Conservation (phyloP, 176 grass and related monocot genomes). For the Musa acuminata region DNA sequence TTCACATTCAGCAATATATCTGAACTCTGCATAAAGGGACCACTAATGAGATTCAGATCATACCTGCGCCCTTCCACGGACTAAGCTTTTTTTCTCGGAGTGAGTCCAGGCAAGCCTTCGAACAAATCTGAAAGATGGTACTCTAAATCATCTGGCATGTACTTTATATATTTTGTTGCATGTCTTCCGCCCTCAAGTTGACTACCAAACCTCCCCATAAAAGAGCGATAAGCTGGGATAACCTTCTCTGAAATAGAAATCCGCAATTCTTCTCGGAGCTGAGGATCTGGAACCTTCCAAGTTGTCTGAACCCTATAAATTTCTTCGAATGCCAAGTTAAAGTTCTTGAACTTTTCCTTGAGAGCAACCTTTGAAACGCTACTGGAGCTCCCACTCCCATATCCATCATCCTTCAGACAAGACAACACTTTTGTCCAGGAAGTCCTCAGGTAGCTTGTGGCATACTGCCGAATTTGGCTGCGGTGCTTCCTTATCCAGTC, state of each 20-base stretch:
- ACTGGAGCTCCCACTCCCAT: conserved; percentile 53
- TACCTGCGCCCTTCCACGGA: background rate
- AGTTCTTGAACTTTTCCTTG: conserved; percentile 90
- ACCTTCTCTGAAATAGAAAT: conserved; percentile 94
- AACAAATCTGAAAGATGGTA: conserved; percentile 73
- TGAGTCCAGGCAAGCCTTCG: conserved; percentile 58
- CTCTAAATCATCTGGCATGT: conserved; percentile 81
- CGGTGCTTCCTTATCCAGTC: conserved; percentile 65
- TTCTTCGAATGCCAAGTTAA: conserved; percentile 89
- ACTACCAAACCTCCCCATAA: conserved; percentile 72
- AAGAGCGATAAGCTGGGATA: conserved; percentile 89
- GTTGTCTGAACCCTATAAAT: conserved; percentile 68
- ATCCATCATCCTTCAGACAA: conserved; percentile 76
- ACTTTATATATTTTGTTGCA: conserved; percentile 64
- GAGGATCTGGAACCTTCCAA: conserved; percentile 86
- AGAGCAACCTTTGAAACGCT: conserved; percentile 52
- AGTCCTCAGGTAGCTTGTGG: conserved; percentile 70
- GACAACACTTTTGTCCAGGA: conserved; percentile 89
- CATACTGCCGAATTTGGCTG: conserved; percentile 76
- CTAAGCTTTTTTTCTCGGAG: conserved; percentile 46
- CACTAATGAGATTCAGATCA: background rate
- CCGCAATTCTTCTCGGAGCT: conserved; percentile 84
- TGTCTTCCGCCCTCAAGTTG: conserved; percentile 64
- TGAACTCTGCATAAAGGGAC: background rate
- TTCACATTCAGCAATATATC: conserved; percentile 2